Conservation (phyloP, 495 filamentous ascomycete genomes). For the Neurospora sp. region DNA sequence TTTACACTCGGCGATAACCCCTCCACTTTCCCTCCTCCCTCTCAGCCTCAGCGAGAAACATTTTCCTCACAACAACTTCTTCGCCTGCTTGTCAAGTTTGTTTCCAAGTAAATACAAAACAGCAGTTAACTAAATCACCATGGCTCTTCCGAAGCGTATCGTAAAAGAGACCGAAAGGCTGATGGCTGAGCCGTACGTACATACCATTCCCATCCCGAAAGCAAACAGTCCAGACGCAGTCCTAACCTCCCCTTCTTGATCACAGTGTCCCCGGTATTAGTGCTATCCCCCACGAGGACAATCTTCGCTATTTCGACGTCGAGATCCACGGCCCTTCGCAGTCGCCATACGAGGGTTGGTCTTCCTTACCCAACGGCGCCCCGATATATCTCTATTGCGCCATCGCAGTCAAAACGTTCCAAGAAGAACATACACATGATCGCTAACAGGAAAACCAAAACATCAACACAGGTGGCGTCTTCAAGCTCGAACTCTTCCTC, state of each 20-base stretch:
- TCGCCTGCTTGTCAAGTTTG: background rate
- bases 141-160: slow-evolving; percentile 89
- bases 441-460: background rate
- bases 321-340: slow-evolving; percentile 89
- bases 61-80: background rate
- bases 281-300: slow-evolving; percentile 95
- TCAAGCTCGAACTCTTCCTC: slow-evolving; percentile 97
- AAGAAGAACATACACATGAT: background rate
- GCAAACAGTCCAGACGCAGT: slow-evolving; percentile 1
- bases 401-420: background rate
- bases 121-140: slow-evolving; percentile 14
- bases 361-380: slow-evolving; percentile 3
- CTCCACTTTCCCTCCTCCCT: background rate
- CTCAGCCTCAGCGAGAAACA: background rate
- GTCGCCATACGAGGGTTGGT: slow-evolving; percentile 81
- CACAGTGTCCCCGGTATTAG: slow-evolving; percentile 89
- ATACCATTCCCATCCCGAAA: background rate
- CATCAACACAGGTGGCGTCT: slow-evolving; percentile 62
- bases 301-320: slow-evolving; percentile 96
- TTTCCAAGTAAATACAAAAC: background rate
- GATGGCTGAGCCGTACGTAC: slow-evolving; percentile 84
- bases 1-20: background rate
- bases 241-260: slow-evolving; percentile 11
- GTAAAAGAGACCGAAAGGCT: slow-evolving; percentile 97
- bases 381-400: background rate